These are phyloP conservation scores for Mycena amicta DNA, from an alignment of 768 basidiomycete genomes.

Conservation along the genomic window DNA sequence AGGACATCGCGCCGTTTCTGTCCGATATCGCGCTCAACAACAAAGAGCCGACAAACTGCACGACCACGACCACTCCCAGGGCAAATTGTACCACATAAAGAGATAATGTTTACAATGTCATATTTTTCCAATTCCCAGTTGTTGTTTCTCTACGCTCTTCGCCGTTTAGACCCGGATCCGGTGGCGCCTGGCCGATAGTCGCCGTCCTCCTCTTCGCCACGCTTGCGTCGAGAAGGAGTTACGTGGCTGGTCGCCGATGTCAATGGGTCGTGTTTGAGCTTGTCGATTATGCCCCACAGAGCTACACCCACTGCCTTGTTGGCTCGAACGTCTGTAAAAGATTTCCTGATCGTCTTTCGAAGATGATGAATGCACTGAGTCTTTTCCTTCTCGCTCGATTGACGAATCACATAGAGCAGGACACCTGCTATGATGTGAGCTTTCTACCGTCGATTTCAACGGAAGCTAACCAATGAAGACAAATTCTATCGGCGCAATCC, in stretches of 20 bases:
- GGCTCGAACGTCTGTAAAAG: slow-evolving; percentile 65
- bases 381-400: slow-evolving; percentile 44
- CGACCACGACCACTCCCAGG: slow-evolving; percentile 67
- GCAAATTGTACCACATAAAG: slow-evolving; percentile 70
- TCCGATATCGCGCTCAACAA: slow-evolving; percentile 77
- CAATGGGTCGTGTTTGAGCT: slow-evolving; percentile 36
- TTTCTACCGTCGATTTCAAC: not conserved
- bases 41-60: slow-evolving; percentile 86
- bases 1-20: slow-evolving; percentile 83
- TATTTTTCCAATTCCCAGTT: too few relatives aligned
- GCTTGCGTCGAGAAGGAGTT: not conserved
- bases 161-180: not conserved
- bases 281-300: slow-evolving; percentile 60
- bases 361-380: slow-evolving; percentile 61
- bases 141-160: slow-evolving; percentile 40
- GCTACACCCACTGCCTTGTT: slow-evolving; percentile 57
- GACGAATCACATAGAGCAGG: slow-evolving; percentile 58
- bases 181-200: not conserved
- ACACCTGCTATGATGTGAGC: slow-evolving; percentile 44
- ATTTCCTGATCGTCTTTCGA: slow-evolving; percentile 54
- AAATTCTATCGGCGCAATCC: slow-evolving; percentile 76
- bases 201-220: slow-evolving; percentile 21
- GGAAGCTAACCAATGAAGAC: slow-evolving; percentile 78
- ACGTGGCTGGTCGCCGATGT: slow-evolving; percentile 24
- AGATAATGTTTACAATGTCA: too few relatives aligned